A percentile compares a stretch with the other conserved stretches of the same genome.
phyloP scores from a whole-genome alignment of 2,329 filamentous ascomycete species.

The Xylaria sp. region DNA sequence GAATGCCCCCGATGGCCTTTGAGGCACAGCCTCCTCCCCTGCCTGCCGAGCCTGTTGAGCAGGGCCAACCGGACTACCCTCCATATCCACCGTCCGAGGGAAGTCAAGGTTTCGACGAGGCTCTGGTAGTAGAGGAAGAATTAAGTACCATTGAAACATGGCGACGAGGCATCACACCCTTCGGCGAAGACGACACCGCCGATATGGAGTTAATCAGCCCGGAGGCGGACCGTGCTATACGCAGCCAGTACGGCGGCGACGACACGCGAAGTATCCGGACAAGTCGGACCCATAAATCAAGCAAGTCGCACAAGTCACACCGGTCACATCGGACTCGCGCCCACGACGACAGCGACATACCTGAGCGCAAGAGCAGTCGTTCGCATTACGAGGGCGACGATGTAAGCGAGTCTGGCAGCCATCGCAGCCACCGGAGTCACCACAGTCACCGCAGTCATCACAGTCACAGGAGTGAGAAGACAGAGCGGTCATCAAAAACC shows the following conservation, averaged over 20 bases:
- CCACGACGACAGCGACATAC: conserved; percentile 31
- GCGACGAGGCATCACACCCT: conserved; percentile 65
- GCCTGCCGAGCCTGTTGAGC: neutral
- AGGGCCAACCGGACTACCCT: conserved; percentile 5
- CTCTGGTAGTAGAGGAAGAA: conserved; percentile 66
- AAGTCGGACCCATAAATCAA: conserved; percentile 43
- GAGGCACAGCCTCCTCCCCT: conserved; percentile 38
- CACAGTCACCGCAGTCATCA: conserved; percentile 48
- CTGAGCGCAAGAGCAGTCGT: conserved; percentile 46
- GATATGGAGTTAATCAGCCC: conserved; percentile 69
- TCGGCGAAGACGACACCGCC: conserved; percentile 58
- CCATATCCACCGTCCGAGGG: conserved; percentile 43
- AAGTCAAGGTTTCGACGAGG: conserved; percentile 60
- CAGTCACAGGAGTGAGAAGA: conserved; percentile 51
- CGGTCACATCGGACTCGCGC: conserved; percentile 43
- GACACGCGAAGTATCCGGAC: conserved; percentile 48
- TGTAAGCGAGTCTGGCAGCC: conserved; percentile 52
- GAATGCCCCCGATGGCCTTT: conserved; percentile 48
- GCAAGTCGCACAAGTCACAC: conserved; percentile 46
- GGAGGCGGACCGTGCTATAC: conserved; percentile 60
- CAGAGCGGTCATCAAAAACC: conserved; percentile 47
- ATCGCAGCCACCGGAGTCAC: conserved; percentile 48
- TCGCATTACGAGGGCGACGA: conserved; percentile 39
- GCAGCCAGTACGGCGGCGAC: conserved; percentile 54
- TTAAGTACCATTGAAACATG: conserved; percentile 68